phyloP scores from a whole-genome alignment of 306 rosid species.

The Rosa rugosa region DNA sequence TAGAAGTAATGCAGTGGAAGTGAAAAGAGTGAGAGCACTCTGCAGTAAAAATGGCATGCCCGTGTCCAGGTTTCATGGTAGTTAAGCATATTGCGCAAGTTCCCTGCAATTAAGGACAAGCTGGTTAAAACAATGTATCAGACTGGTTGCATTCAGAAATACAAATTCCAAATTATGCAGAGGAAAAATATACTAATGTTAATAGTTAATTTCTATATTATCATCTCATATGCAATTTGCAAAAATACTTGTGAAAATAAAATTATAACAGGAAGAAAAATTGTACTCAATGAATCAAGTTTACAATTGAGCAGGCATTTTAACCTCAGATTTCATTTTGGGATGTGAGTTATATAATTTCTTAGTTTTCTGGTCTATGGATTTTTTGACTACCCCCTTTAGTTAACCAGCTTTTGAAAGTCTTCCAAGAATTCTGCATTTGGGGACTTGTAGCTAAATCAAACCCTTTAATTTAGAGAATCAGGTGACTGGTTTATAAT shows the following conservation, averaged over 20 bases:
- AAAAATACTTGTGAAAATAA: background rate
- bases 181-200: background rate
- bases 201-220: background rate
- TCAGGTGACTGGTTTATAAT: slow-evolving; percentile 28
- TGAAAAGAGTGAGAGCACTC: slow-evolving; percentile 97
- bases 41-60: slow-evolving; percentile 95
- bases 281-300: background rate
- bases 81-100: slow-evolving; percentile 87
- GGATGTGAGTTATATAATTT: background rate
- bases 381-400: slow-evolving; percentile 1
- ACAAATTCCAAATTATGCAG: background rate
- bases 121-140: slow-evolving; percentile 29
- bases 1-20: slow-evolving; percentile 88
- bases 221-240: background rate
- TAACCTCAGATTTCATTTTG: background rate
- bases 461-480: slow-evolving; percentile 32
- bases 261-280: background rate
- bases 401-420: background rate
- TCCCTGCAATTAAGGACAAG: slow-evolving; percentile 44
- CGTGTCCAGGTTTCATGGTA: slow-evolving; percentile 72
- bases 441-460: slow-evolving; percentile 21
- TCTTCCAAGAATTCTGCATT: slow-evolving; percentile 1
- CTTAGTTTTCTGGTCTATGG: background rate
- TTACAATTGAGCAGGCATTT: background rate
- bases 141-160: background rate